phyloP scores from a whole-genome alignment of 108 stramenopile species.

The Stephanodiscus minutulus region DNA sequence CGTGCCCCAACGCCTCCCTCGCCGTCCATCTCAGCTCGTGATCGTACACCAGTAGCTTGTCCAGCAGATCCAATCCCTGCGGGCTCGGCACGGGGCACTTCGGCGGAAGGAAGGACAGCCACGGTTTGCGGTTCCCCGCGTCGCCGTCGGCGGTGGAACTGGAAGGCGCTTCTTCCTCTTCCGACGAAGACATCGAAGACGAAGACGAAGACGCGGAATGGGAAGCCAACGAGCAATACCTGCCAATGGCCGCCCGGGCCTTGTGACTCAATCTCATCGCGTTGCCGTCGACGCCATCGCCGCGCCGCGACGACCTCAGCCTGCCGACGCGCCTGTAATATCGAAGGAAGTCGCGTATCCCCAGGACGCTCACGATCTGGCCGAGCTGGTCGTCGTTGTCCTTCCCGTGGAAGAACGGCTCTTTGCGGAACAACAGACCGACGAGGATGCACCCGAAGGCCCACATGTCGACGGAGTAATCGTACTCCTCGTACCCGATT shows the following conservation, averaged over 20 bases:
- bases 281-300: slow-evolving; percentile 32
- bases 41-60: slow-evolving; percentile 82
- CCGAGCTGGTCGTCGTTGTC: slow-evolving; percentile 87
- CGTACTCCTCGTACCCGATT: slow-evolving; percentile 76
- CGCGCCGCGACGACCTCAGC: not conserved
- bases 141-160: slow-evolving; percentile 9
- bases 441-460: slow-evolving; percentile 86
- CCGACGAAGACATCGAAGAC: slow-evolving; percentile 15
- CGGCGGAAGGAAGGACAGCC: slow-evolving; percentile 41
- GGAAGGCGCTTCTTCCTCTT: slow-evolving; percentile 13
- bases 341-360: slow-evolving; percentile 64
- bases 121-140: slow-evolving; percentile 35
- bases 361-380: slow-evolving; percentile 76
- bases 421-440: slow-evolving; percentile 71
- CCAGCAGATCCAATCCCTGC: slow-evolving; percentile 75
- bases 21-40: slow-evolving; percentile 80
- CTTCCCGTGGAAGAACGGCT: slow-evolving; percentile 85
- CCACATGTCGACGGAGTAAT: slow-evolving; percentile 88
- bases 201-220: slow-evolving; percentile 19
- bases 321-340: slow-evolving; percentile 42
- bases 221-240: slow-evolving; percentile 29
- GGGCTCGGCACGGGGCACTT: slow-evolving; percentile 51
- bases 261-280: slow-evolving; percentile 35
- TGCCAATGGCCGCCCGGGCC: slow-evolving; percentile 48
- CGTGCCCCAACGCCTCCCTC: slow-evolving; percentile 78